These are phyloP conservation scores for Zelonia costaricensis DNA, from an alignment of 208 protist genomes.

Conservation along the genomic window DNA sequence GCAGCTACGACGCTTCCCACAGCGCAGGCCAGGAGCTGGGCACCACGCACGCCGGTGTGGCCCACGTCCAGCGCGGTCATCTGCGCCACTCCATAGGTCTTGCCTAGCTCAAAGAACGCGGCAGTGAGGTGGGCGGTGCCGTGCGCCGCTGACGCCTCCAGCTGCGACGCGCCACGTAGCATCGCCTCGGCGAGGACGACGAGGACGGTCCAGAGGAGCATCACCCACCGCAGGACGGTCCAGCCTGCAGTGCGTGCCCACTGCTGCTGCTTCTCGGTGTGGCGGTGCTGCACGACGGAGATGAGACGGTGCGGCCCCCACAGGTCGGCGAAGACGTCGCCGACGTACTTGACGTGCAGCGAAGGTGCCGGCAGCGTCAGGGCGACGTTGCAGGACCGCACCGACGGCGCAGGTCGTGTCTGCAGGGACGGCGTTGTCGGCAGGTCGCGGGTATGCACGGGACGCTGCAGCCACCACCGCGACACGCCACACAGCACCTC, in stretches of 20 bases:
- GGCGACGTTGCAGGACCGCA: background rate
- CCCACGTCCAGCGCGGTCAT: slow-evolving; percentile 43
- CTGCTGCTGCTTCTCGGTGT: background rate
- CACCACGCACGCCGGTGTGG: slow-evolving; percentile 46
- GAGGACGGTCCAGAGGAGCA: slow-evolving; percentile 3
- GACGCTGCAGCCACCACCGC: slow-evolving; percentile 57
- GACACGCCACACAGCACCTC: slow-evolving; percentile 35
- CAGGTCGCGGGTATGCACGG: slow-evolving; percentile 32
- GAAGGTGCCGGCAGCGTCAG: slow-evolving; percentile 2
- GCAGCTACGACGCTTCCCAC: slow-evolving; percentile 19
- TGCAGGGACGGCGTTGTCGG: slow-evolving; percentile 6
- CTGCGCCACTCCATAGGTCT: slow-evolving; percentile 15
- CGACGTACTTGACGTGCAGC: slow-evolving; percentile 26
- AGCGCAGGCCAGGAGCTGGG: slow-evolving; percentile 44
- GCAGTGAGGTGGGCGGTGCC: slow-evolving; percentile 8
- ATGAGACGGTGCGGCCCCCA: slow-evolving; percentile 26
- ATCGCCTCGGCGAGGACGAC: slow-evolving; percentile 2
- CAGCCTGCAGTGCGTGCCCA: no score
- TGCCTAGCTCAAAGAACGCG: slow-evolving; percentile 16
- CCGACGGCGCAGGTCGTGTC: background rate
- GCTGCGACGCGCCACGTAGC: slow-evolving; percentile 5
- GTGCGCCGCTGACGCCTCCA: background rate
- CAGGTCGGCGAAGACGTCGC: slow-evolving; percentile 20
- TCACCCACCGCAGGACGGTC: slow-evolving; percentile 3
- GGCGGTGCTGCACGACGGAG: slow-evolving; percentile 15